Conservation (phyloP, 371 early-diverging fungal genomes). For the Mortierella polycephala region DNA sequence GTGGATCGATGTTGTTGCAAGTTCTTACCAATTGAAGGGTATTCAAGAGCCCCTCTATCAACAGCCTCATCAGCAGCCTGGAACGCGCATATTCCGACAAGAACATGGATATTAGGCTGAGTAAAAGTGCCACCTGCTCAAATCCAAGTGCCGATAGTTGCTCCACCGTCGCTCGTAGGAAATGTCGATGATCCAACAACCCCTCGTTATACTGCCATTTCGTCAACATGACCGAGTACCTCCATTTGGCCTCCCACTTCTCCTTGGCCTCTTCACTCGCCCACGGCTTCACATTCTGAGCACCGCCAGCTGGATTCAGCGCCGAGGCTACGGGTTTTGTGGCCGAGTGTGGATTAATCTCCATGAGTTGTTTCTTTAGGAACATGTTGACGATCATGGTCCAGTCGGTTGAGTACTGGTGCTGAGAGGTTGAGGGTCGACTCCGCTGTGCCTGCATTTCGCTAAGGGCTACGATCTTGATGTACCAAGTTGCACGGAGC, state of each 20-base stretch:
- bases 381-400: conserved; percentile 45
- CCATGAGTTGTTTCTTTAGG: conserved; percentile 59
- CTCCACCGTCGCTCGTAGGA: conserved; percentile 71
- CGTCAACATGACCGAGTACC: conserved; percentile 70
- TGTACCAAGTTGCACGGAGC: conserved; percentile 80
- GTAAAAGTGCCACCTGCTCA: conserved; percentile 72
- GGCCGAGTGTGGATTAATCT: conserved; percentile 55
- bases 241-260: conserved; percentile 70
- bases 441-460: conserved; percentile 55
- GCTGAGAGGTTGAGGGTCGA: conserved; percentile 20
- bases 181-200: conserved; percentile 74
- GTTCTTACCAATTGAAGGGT: conserved; percentile 65
- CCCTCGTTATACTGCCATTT: conserved; percentile 81
- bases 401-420: conserved; percentile 50
- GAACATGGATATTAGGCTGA: conserved; percentile 75
- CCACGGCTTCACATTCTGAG: conserved; percentile 59
- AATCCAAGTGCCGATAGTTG: conserved; percentile 61
- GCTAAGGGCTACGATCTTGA: conserved; percentile 67
- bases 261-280: conserved; percentile 62
- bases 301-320: conserved; percentile 54
- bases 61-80: conserved; percentile 71
- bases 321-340: conserved; percentile 24
- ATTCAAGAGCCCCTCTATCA: conserved; percentile 70
- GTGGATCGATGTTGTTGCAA: neutral
- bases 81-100: conserved; percentile 73